A percentile compares a stretch with the other conserved stretches of the same genome.
Conservation (phyloP, 768 basidiomycete genomes). For the Coprinellus micaceus region DNA sequence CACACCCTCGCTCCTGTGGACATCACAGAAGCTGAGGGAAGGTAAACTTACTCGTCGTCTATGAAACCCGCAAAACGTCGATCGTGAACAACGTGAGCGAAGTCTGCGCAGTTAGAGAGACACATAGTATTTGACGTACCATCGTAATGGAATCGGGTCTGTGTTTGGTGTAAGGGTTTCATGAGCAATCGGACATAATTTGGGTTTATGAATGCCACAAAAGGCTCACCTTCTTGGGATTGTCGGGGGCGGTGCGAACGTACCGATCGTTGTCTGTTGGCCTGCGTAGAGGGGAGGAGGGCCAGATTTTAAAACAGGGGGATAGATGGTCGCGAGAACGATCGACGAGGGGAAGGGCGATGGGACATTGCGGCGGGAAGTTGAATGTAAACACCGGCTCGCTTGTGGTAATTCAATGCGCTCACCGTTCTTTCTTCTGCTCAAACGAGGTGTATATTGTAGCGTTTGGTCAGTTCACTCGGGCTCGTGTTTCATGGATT, state of each 20-base stretch:
- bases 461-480: neutral
- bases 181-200: neutral
- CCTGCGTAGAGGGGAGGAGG: slow-evolving; percentile 33
- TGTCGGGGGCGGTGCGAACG: slow-evolving; percentile 71
- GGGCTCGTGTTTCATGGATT: neutral
- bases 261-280: slow-evolving; percentile 84
- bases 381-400: too few relatives aligned
- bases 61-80: neutral
- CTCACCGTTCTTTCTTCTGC: slow-evolving; percentile 63
- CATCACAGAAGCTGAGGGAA: neutral
- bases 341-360: neutral
- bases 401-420: neutral
- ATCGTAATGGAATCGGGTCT: slow-evolving; percentile 83
- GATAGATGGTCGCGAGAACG: slow-evolving; percentile 1
- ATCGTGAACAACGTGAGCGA: slow-evolving; percentile 14
- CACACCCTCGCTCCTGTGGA: too few relatives aligned
- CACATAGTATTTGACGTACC: slow-evolving; percentile 40
- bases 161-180: slow-evolving; percentile 5
- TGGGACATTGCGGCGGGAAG: too few relatives aligned
- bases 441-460: slow-evolving; percentile 8
- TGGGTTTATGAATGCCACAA: slow-evolving; percentile 2
- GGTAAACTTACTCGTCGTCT: slow-evolving; percentile 60
- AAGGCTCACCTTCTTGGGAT: slow-evolving; percentile 75
- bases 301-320: slow-evolving; percentile 6
- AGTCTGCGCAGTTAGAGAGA: slow-evolving; percentile 13